phyloP scores from a whole-genome alignment of 2,329 filamentous ascomycete genomes.

The Biscogniauxia mediterranea region DNA sequence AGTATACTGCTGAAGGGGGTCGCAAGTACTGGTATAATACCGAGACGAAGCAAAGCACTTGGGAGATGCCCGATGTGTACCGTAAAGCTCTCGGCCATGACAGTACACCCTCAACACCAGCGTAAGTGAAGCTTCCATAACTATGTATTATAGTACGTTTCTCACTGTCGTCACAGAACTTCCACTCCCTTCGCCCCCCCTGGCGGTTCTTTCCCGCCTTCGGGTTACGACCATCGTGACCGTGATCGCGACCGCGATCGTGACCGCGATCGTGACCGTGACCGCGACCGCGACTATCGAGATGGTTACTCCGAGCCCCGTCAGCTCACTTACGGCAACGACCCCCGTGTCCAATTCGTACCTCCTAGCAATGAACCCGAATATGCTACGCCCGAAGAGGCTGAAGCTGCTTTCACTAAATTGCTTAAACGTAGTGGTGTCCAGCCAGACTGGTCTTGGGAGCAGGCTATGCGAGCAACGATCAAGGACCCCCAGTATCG shows the following conservation, averaged over 20 bases:
- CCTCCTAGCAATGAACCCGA: conserved; percentile 70
- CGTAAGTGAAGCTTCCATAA: conserved; percentile 32
- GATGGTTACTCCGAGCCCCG: conserved; percentile 52
- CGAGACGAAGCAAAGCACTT: conserved; percentile 87
- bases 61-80: conserved; percentile 87
- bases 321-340: conserved; percentile 56
- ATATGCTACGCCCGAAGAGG: conserved; percentile 78
- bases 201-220: conserved; percentile 35
- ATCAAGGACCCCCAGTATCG: conserved; percentile 92
- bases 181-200: conserved; percentile 44
- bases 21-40: conserved; percentile 95
- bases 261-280: conserved; percentile 14
- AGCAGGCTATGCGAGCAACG: conserved; percentile 79
- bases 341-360: conserved; percentile 58
- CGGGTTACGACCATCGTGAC: conserved; percentile 36
- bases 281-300: conserved; percentile 33
- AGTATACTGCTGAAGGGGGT: conserved; percentile 83
- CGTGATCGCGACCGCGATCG: conserved; percentile 18
- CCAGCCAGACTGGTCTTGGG: conserved; percentile 90
- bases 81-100: conserved; percentile 69
- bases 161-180: conserved; percentile 28
- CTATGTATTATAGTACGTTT: conserved; percentile 2
- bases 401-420: conserved; percentile 90
- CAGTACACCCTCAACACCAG: conserved; percentile 42
- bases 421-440: conserved; percentile 81